Percentiles rank a stretch among this genome's conserved stretches.
Evolutionary conservation across 2,329 filamentous ascomycete species (phyloP).

Genomic region (Dryadomyces quercivorus): DNA sequence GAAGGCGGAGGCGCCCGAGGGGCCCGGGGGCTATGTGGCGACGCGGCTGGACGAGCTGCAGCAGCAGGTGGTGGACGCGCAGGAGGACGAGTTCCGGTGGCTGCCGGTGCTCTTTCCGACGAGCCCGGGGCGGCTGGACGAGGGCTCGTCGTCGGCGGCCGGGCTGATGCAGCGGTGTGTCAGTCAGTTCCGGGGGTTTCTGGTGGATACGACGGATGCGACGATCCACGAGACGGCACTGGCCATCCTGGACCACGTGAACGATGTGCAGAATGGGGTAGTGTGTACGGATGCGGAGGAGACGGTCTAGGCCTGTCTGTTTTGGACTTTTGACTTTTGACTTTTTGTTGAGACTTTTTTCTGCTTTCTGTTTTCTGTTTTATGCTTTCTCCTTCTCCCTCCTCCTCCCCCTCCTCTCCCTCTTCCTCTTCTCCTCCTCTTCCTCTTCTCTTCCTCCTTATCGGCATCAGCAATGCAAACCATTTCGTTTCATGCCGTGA

Average conservation of each 20-base stretch:
- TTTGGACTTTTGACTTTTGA: neutral
- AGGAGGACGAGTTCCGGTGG: neutral
- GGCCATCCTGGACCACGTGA: neutral
- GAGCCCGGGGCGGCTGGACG: neutral
- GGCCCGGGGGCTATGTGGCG: neutral
- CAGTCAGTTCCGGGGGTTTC: neutral
- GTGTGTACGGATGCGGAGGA: neutral
- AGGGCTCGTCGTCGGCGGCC: neutral
- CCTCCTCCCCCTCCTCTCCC: no score
- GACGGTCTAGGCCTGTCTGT: neutral
- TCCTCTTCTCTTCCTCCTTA: no score
- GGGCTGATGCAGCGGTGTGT: neutral
- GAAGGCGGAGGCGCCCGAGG: neutral
- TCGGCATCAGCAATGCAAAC: neutral
- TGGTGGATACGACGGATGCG: constrained; percentile 1
- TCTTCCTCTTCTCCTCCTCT: no score
- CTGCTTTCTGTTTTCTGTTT: neutral
- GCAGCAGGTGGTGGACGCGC: neutral
- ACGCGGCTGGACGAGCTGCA: neutral
- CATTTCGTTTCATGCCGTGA: no score
- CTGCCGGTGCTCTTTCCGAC: neutral
- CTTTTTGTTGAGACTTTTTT: neutral
- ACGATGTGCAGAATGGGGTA: constrained; percentile 3
- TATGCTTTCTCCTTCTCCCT: neutral
- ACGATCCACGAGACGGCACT: neutral